These are phyloP conservation scores for Xylariaceae sp. DNA, from an alignment of 2,329 filamentous ascomycete genomes.

Conservation along the genomic window DNA sequence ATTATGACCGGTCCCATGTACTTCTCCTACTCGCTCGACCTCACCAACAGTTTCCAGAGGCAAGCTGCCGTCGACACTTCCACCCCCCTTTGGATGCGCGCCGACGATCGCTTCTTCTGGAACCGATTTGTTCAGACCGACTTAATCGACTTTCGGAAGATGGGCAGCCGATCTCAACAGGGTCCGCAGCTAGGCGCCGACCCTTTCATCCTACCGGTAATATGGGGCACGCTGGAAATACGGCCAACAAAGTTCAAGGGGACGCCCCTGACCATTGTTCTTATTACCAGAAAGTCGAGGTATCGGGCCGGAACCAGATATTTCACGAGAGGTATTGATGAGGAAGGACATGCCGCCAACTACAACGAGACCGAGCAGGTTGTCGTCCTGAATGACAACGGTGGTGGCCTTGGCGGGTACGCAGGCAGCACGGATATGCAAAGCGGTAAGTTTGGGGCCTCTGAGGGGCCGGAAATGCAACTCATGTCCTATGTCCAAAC, in stretches of 20 bases:
- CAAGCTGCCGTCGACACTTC: conserved; percentile 71
- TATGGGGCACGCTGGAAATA: conserved; percentile 94
- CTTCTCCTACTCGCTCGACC: conserved; percentile 94
- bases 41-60: conserved; percentile 95
- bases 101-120: conserved; percentile 98
- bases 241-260: conserved; percentile 79
- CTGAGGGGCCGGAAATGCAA: conserved; percentile 69
- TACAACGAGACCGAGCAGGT: conserved; percentile 98
- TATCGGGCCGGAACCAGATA: conserved; percentile 88
- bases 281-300: conserved; percentile 85
- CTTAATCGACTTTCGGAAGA: conserved; percentile 78
- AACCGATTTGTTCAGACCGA: conserved; percentile 90
- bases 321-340: conserved; percentile 90
- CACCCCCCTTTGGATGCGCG: conserved; percentile 79
- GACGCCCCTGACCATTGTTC: conserved; percentile 73
- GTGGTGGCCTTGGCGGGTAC: conserved; percentile 71
- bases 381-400: conserved; percentile 78
- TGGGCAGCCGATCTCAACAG: conserved; percentile 55
- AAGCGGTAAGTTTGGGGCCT: conserved; percentile 60
- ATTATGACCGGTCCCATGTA: conserved; percentile 87
- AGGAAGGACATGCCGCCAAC: conserved; percentile 92
- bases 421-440: conserved; percentile 70
- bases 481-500: conserved; percentile 95
- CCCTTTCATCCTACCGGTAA: conserved; percentile 89
- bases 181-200: conserved; percentile 73